Conservation (phyloP, 129 eudicot species). For the Escallonia herrerae region DNA sequence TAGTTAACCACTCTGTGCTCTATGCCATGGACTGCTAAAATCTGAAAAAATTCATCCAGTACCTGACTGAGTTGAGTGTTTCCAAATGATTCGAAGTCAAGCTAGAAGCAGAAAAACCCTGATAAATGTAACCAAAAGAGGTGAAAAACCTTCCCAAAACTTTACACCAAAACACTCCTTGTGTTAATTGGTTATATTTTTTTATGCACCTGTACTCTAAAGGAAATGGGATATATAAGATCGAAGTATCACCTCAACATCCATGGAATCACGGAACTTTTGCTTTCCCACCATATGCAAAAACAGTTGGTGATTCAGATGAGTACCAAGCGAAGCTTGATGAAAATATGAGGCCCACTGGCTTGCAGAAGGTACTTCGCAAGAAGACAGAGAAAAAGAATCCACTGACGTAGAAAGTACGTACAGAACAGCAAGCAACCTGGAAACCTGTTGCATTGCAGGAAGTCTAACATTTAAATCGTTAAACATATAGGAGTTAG, state of each 20-base stretch:
- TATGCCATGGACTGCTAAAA: neutral
- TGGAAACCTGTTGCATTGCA: slow-evolving; percentile 57
- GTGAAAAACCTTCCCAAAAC: neutral
- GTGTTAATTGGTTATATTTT: neutral
- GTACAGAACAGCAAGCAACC: slow-evolving; percentile 65
- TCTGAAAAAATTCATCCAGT: neutral
- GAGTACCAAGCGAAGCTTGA: slow-evolving; percentile 84
- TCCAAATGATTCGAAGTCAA: slow-evolving; percentile 14
- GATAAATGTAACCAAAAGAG: slow-evolving; percentile 11
- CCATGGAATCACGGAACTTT: slow-evolving; percentile 15
- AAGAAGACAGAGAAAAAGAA: slow-evolving; percentile 29
- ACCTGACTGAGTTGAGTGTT: slow-evolving; percentile 42
- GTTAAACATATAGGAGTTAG: neutral
- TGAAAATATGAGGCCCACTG: slow-evolving; percentile 85
- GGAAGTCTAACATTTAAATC: slow-evolving; percentile 1
- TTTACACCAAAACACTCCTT: slow-evolving; percentile 6
- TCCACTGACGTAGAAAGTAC: slow-evolving; percentile 39
- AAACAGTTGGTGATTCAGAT: slow-evolving; percentile 49
- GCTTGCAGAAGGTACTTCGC: slow-evolving; percentile 39
- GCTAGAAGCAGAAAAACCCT: slow-evolving; percentile 33
- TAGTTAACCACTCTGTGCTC: slow-evolving; percentile 1
- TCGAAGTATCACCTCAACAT: slow-evolving; percentile 40
- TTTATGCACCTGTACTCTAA: neutral
- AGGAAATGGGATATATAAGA: neutral
- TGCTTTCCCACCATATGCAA: slow-evolving; percentile 28